These are phyloP conservation scores for Phoma sp. DNA, from an alignment of 2,329 filamentous ascomycete genomes.

Conservation along the genomic window DNA sequence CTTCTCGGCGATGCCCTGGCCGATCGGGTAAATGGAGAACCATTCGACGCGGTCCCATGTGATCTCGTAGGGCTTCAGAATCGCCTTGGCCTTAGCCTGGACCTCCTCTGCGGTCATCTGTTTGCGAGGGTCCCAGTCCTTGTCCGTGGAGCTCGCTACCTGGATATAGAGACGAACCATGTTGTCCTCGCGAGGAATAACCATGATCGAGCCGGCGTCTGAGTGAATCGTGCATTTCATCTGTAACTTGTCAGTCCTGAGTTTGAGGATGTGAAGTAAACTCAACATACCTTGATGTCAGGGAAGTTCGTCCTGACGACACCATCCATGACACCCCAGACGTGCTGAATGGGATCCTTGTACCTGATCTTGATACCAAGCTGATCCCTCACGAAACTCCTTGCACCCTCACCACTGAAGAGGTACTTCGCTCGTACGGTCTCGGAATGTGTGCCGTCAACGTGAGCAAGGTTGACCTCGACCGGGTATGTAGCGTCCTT, in stretches of 20 bases:
- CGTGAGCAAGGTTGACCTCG: slow-evolving; percentile 75
- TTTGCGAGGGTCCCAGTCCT: slow-evolving; percentile 67
- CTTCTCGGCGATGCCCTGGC: slow-evolving; percentile 68
- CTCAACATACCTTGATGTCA: slow-evolving; percentile 60
- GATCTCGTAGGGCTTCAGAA: slow-evolving; percentile 65
- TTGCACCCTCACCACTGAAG: slow-evolving; percentile 67
- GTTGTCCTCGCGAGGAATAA: slow-evolving; percentile 62
- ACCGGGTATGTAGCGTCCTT: slow-evolving; percentile 75
- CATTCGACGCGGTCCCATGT: slow-evolving; percentile 70
- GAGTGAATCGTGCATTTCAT: slow-evolving; percentile 73
- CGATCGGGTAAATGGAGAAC: slow-evolving; percentile 71
- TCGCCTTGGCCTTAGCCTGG: slow-evolving; percentile 62
- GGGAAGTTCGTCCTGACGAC: slow-evolving; percentile 69
- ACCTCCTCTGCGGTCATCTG: slow-evolving; percentile 65
- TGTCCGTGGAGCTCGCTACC: slow-evolving; percentile 66
- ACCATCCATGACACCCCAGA: slow-evolving; percentile 72
- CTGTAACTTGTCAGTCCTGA: slow-evolving; percentile 40
- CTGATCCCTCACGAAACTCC: slow-evolving; percentile 65
- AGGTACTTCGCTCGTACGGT: slow-evolving; percentile 68
- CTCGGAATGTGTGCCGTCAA: slow-evolving; percentile 74
- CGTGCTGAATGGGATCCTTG: slow-evolving; percentile 67
- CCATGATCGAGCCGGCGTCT: slow-evolving; percentile 68
- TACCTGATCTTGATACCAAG: slow-evolving; percentile 70
- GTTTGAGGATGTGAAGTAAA: neutral
- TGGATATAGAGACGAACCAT: slow-evolving; percentile 64